phyloP scores from a whole-genome alignment of 176 grass and related monocot genomes.

The Rhipidocladum racemiflorum region DNA sequence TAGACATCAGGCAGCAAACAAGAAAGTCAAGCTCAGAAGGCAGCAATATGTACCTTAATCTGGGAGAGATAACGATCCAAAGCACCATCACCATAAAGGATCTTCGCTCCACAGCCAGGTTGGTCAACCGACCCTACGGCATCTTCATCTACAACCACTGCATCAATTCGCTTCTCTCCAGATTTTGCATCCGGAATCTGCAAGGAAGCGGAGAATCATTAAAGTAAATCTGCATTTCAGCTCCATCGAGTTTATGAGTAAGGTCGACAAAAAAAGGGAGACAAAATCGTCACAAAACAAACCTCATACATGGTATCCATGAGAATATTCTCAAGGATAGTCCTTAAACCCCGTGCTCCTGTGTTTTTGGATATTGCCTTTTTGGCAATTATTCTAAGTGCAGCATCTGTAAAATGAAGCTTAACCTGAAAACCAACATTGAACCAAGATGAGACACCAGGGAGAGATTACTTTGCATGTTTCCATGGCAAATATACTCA shows the following conservation, averaged over 20 bases:
- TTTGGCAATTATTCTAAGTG: constrained; percentile 81
- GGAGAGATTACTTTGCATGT: constrained; percentile 17
- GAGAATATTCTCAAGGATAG: constrained; percentile 97
- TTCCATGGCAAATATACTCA: constrained; percentile 44
- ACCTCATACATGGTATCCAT: constrained; percentile 99
- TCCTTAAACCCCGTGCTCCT: constrained; percentile 82
- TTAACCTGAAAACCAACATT: constrained; percentile 73
- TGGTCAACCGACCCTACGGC: constrained; percentile 69
- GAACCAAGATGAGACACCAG: background rate
- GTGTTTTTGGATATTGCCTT: constrained; percentile 95
- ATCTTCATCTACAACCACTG: constrained; percentile 88
- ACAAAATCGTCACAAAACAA: constrained; percentile 5
- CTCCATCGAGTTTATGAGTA: background rate
- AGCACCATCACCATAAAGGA: constrained; percentile 73
- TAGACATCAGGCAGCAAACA: background rate
- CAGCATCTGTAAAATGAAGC: constrained; percentile 82
- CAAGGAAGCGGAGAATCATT: constrained; percentile 20
- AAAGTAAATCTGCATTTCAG: background rate
- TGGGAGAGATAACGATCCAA: constrained; percentile 67
- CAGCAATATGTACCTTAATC: constrained; percentile 38
- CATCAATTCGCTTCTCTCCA: constrained; percentile 79
- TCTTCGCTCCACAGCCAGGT: constrained; percentile 84
- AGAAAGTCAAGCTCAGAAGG: background rate
- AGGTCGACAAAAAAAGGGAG: background rate
- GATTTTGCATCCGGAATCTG: constrained; percentile 90